phyloP scores from a whole-genome alignment of 139 green algal species.

The Coelastrella sp. region DNA sequence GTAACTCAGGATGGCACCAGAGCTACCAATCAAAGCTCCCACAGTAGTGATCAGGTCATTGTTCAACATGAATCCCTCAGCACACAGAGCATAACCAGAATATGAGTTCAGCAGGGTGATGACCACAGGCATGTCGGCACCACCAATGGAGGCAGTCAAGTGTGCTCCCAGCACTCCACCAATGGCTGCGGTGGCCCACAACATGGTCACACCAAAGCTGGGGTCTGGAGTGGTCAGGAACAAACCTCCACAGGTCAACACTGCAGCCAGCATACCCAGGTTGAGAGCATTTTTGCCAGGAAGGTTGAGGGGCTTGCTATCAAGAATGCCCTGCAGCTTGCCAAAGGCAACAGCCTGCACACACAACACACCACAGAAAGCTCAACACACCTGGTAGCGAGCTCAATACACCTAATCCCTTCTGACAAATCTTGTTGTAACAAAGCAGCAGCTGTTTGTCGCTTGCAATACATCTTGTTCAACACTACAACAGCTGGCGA shows the following conservation, averaged over 20 bases:
- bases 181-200: constrained; percentile 70
- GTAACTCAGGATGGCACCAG: constrained; percentile 90
- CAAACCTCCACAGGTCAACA: constrained; percentile 63
- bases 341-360: constrained; percentile 83
- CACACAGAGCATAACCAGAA: constrained; percentile 88
- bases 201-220: constrained; percentile 50
- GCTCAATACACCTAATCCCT: too few species aligned
- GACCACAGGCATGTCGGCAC: constrained; percentile 93
- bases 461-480: too few species aligned
- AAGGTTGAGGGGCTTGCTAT: constrained; percentile 73
- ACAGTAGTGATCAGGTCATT: constrained; percentile 86
- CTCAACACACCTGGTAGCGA: too few species aligned
- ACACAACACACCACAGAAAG: not conserved
- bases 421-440: too few species aligned
- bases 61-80: constrained; percentile 91
- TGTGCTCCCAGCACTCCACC: constrained; percentile 83
- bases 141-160: constrained; percentile 90
- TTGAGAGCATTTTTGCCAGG: constrained; percentile 88
- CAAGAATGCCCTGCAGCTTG: constrained; percentile 90
- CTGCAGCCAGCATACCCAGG: constrained; percentile 59
- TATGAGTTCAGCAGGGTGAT: constrained; percentile 93
- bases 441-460: too few species aligned
- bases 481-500: too few species aligned
- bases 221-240: constrained; percentile 61
- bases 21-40: constrained; percentile 90